phyloP scores from a whole-genome alignment of 2,329 filamentous ascomycete species.

The Capronia coronata region DNA sequence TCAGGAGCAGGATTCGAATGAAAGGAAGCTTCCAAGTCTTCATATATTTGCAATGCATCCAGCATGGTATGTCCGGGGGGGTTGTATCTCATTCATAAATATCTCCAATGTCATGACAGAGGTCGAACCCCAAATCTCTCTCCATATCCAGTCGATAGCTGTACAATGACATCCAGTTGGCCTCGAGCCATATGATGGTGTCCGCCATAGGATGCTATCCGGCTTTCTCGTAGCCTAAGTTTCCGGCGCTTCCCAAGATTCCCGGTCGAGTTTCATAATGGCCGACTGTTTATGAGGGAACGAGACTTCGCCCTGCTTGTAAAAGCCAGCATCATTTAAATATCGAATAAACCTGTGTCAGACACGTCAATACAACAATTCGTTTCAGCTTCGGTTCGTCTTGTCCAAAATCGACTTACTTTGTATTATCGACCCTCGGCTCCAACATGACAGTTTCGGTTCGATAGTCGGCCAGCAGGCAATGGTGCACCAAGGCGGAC shows the following conservation, averaged over 20 bases:
- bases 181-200: neutral
- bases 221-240: conserved; percentile 3
- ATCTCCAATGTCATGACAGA: too few relatives aligned
- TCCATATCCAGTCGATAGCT: neutral
- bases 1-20: too few relatives aligned
- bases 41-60: too few relatives aligned
- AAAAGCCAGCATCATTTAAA: conserved; percentile 68
- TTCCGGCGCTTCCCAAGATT: conserved; percentile 68
- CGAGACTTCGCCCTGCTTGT: conserved; percentile 75
- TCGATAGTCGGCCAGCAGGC: conserved; percentile 67
- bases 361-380: conserved; percentile 12
- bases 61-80: neutral
- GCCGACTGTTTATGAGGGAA: conserved; percentile 93
- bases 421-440: conserved; percentile 82
- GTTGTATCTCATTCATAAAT: neutral
- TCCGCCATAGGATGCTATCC: too few relatives aligned
- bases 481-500: conserved; percentile 79
- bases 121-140: neutral
- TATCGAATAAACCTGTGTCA: conserved; percentile 59
- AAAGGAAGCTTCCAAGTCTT: too few relatives aligned
- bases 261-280: conserved; percentile 70
- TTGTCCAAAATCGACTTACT: conserved; percentile 63
- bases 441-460: conserved; percentile 81
- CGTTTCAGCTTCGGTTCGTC: too few relatives aligned
- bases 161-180: neutral